Percentiles rank a stretch among this genome's conserved stretches.
phyloP scores from a whole-genome alignment of 345 rosid genomes.

The Populus deltoides region DNA sequence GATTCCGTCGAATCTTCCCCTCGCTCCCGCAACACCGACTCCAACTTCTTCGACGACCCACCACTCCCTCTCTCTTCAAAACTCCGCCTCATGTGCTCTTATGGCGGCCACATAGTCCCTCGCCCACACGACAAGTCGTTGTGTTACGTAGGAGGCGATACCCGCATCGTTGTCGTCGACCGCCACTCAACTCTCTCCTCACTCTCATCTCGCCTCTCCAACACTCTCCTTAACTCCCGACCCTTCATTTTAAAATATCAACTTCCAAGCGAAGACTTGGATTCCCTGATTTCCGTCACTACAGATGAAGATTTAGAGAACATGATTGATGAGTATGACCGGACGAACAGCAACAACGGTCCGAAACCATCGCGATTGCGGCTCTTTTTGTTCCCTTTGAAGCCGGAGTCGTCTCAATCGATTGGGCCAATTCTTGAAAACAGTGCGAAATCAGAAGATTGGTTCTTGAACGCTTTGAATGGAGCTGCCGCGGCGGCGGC shows the following conservation, averaged over 20 bases:
- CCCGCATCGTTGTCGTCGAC: conserved; percentile 83
- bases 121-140: conserved; percentile 87
- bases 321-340: conserved; percentile 96
- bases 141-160: conserved; percentile 87
- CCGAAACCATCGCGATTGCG: conserved; percentile 67
- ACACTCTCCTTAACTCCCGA: conserved; percentile 54
- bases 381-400: conserved; percentile 38
- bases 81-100: conserved; percentile 92
- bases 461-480: conserved; percentile 66
- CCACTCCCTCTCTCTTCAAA: conserved; percentile 42
- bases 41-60: conserved; percentile 51
- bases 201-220: conserved; percentile 58
- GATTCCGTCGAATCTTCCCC: conserved; percentile 78
- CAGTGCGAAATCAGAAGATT: not conserved
- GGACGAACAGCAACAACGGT: conserved; percentile 41
- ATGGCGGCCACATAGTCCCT: conserved; percentile 86
- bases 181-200: conserved; percentile 59
- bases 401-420: not conserved
- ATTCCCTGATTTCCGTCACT: conserved; percentile 84
- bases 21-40: conserved; percentile 73
- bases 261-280: conserved; percentile 90
- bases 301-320: conserved; percentile 94
- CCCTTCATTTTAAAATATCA: conserved; percentile 88
- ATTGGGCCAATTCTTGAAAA: conserved; percentile 4
- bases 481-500: conserved; percentile 23